A percentile compares a stretch with the other conserved stretches of the same genome.
Conservation (phyloP, 495 filamentous ascomycete genomes). For the Aspergillus campestris region DNA sequence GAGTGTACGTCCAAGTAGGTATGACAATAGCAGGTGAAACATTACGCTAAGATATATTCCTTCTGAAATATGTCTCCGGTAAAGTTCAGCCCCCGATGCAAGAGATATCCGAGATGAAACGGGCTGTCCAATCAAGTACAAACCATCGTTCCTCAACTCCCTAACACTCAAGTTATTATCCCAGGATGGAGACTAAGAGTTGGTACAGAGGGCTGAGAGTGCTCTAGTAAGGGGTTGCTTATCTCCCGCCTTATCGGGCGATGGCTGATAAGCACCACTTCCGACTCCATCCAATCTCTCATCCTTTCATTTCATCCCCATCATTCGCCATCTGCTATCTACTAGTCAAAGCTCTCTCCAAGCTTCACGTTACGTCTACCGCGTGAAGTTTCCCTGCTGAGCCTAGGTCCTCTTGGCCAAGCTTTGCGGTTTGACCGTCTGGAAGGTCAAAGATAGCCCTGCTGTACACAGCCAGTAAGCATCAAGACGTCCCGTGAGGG, state of each 20-base stretch:
- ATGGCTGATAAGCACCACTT: constrained; percentile 3
- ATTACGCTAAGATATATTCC: too few relatives aligned
- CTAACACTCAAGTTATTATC: too few relatives aligned
- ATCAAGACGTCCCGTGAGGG: too few relatives aligned
- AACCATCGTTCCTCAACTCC: too few relatives aligned
- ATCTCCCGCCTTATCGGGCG: constrained; percentile 5
- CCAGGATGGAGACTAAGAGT: too few relatives aligned
- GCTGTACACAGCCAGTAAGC: not conserved
- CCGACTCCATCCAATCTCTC: not conserved
- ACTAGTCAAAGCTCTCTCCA: constrained; percentile 1
- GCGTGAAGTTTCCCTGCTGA: constrained; percentile 27
- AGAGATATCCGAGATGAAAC: too few relatives aligned
- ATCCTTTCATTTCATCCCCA: not conserved
- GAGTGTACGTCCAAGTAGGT: too few relatives aligned
- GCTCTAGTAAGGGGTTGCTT: not conserved
- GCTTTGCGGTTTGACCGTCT: constrained; percentile 9
- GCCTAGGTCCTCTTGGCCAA: constrained; percentile 18
- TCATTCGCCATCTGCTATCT: not conserved
- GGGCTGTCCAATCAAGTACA: too few relatives aligned
- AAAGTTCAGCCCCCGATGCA: too few relatives aligned
- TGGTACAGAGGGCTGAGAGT: too few relatives aligned
- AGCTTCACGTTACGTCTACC: constrained; percentile 5
- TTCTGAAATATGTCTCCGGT: too few relatives aligned
- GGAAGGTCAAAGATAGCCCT: not conserved
- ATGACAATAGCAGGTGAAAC: too few relatives aligned